phyloP scores from a whole-genome alignment of 1,284 basidiomycete species.

The Chondrostereum purpureum region DNA sequence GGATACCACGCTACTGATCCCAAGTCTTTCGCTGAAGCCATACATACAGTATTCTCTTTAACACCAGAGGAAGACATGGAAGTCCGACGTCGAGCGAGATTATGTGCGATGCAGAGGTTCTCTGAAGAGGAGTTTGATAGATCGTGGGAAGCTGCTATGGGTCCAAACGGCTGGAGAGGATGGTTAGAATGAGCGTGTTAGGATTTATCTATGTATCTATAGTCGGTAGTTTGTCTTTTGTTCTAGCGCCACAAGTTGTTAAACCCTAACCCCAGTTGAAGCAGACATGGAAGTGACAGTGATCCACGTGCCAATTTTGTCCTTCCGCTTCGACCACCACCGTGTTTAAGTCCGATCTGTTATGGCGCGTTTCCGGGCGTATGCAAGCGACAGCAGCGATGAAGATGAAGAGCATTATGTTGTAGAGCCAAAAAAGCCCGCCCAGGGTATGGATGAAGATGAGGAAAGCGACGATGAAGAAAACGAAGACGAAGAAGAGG shows the following conservation, averaged over 20 bases:
- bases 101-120: constrained; percentile 66
- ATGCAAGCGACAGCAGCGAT: constrained; percentile 34
- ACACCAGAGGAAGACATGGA: constrained; percentile 45
- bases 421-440: not conserved
- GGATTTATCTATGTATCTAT: too few relatives aligned
- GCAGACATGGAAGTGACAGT: too few relatives aligned
- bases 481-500: constrained; percentile 21
- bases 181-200: too few relatives aligned
- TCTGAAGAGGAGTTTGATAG: constrained; percentile 73
- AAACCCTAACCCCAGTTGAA: too few relatives aligned
- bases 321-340: not conserved
- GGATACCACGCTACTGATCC: constrained; percentile 80
- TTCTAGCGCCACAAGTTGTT: too few relatives aligned
- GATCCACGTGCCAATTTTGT: not conserved
- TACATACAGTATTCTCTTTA: constrained; percentile 64
- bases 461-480: constrained; percentile 18
- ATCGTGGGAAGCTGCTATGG: constrained; percentile 47
- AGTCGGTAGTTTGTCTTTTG: too few relatives aligned
- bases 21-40: constrained; percentile 63
- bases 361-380: constrained; percentile 38
- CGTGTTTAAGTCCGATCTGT: too few relatives aligned
- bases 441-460: constrained; percentile 14
- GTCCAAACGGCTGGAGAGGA: constrained; percentile 47
- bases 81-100: constrained; percentile 66
- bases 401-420: constrained; percentile 24